Base-by-base conservation (phyloP, 2,329 filamentous ascomycete species). In the Paecilomyces dactylethromorphus region DNA sequence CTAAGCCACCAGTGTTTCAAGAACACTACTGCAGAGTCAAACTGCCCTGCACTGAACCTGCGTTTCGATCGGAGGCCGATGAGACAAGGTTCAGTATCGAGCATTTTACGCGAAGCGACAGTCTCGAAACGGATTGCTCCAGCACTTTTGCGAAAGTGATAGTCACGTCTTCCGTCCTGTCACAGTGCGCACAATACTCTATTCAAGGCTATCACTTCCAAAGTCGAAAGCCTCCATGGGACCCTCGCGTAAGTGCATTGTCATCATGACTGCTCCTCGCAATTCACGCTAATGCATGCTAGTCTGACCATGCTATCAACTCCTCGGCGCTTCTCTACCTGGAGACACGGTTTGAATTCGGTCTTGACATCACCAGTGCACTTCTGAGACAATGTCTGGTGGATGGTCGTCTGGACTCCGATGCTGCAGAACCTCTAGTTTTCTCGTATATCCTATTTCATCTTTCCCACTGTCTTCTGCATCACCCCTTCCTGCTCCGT, bases 401-500 rank as follows among this genome's bases (percentile, higher is more conserved):
- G 11, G 64, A 70, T 31, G 63, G 65, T 18, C 64, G 68, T 21
- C 53, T 63, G 24, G 39, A 45, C 39, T 45, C 39, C 15, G 39
- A 45, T 45, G n/a, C 39, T n/a, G 56, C 62, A 5, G 69, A 68
- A 4, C 69, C 69, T 56, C 57, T 70, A 10, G 59, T 71, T 12
- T 74, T 71, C 49, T 66, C 72, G 3, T 68, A 70, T 29, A 65
- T 67, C 1, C 56, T 75, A 1, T 76, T 71, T 49, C 71, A 74
- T 49, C 63, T 73, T 6, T 70, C 67, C 39, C 69, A 75, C 31
- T 74, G 71, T 57, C 58, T 75, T n/a, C 60, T 76, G 2, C 66
- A 74, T 58, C 74, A 76, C 56, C 72, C 72, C 0, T 74, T 75
- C 56, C 60, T 73, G 6, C 57, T 75, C 3, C 64, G 65, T 18